A percentile compares a stretch with the other conserved stretches of the same genome.
phyloP scores from a whole-genome alignment of 169 alveolate genomes.

The Plasmodium coatneyi region DNA sequence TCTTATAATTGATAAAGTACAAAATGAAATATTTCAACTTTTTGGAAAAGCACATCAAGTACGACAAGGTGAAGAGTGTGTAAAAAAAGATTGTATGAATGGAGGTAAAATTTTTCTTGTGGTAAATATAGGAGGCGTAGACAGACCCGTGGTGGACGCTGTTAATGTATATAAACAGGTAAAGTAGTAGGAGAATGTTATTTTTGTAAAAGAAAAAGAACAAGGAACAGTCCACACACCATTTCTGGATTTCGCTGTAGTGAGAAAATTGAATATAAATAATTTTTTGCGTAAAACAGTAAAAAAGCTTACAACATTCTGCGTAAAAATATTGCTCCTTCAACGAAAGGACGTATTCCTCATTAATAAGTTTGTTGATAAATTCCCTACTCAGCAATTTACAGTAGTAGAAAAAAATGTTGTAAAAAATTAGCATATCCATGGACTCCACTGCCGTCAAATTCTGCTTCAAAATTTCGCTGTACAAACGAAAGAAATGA shows the following conservation, averaged over 20 bases:
- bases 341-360: conserved; percentile 37
- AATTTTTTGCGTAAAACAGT: conserved; percentile 73
- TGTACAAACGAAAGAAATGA: conserved; percentile 68
- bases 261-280: conserved; percentile 74
- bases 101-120: conserved; percentile 20
- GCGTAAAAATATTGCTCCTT: conserved; percentile 65
- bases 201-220: conserved; percentile 66
- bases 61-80: conserved; percentile 59
- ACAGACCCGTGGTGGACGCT: conserved; percentile 71
- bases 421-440: conserved; percentile 71
- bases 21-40: conserved; percentile 65
- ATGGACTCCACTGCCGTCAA: conserved; percentile 59
- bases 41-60: conserved; percentile 67
- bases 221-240: conserved; percentile 75
- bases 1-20: conserved; percentile 72
- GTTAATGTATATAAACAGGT: conserved; percentile 60
- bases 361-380: conserved; percentile 20
- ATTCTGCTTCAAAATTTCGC: conserved; percentile 57
- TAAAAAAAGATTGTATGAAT: conserved; percentile 69
- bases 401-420: conserved; percentile 57
- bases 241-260: conserved; percentile 72
- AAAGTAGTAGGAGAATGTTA: conserved; percentile 41
- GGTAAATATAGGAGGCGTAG: conserved; percentile 68
- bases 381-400: conserved; percentile 59
- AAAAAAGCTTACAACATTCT: conserved; percentile 35